Evolutionary conservation across 345 rosid species (phyloP).

Genomic region (Sapria himalayana): DNA sequence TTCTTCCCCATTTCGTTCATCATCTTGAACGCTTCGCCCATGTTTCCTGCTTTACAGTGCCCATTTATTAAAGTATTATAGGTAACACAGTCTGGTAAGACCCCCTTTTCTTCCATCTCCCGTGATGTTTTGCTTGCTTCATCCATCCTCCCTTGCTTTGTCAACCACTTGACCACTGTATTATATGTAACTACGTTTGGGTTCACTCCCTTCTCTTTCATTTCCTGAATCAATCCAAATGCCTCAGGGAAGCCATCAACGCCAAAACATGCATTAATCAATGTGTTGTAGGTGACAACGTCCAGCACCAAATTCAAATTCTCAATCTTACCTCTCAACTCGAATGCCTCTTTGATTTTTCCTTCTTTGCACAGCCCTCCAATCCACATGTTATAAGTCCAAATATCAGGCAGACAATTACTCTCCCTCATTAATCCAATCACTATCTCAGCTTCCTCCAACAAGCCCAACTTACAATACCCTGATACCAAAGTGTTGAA

Average conservation of each 20-base stretch:
- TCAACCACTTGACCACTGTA: constrained; percentile 46
- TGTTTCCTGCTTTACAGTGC: constrained; percentile 35
- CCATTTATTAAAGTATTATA: constrained; percentile 50
- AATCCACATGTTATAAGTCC: constrained; percentile 53
- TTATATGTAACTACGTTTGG: constrained; percentile 42
- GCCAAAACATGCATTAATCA: constrained; percentile 59
- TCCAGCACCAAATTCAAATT: constrained; percentile 37
- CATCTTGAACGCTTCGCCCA: constrained; percentile 40
- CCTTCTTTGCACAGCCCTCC: constrained; percentile 38
- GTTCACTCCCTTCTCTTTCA: constrained; percentile 38
- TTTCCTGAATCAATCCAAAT: constrained; percentile 34
- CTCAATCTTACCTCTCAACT: constrained; percentile 50
- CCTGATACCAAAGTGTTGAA: constrained; percentile 45
- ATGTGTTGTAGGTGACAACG: constrained; percentile 60
- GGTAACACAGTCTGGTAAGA: constrained; percentile 39
- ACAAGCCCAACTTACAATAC: constrained; percentile 52
- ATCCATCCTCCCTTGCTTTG: constrained; percentile 52
- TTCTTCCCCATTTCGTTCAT: constrained; percentile 57
- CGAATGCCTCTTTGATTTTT: constrained; percentile 33
- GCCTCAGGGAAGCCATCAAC: constrained; percentile 23
- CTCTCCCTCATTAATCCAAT: constrained; percentile 49
- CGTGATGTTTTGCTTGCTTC: constrained; percentile 23
- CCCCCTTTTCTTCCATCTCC: constrained; percentile 39
- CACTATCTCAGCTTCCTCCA: constrained; percentile 49
- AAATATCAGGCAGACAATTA: constrained; percentile 33